Evolutionary conservation across 2,329 filamentous ascomycete species (phyloP).

Genomic region (Colletotrichum siamense): DNA sequence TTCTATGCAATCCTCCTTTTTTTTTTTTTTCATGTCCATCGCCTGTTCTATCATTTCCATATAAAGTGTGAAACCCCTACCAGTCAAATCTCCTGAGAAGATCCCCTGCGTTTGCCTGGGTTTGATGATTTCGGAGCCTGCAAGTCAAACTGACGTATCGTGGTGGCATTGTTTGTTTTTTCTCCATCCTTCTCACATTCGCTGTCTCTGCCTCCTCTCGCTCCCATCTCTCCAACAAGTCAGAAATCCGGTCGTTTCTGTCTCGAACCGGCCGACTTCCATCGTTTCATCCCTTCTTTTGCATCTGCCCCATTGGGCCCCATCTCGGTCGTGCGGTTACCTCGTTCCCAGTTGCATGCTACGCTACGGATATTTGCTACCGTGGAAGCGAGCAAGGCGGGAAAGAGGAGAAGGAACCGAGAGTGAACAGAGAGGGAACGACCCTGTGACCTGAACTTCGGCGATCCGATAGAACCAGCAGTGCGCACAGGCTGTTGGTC

Average conservation of each 20-base stretch:
- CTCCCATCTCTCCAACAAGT: not conserved
- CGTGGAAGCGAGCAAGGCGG: not conserved
- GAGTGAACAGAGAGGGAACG: not conserved
- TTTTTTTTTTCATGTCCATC: not conserved
- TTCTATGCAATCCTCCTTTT: not conserved
- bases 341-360: not conserved
- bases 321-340: constrained; percentile 1
- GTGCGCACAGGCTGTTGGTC: not conserved
- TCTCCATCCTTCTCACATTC: not conserved
- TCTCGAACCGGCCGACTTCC: not conserved
- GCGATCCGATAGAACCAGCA: not conserved
- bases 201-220: not conserved
- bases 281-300: constrained; percentile 14
- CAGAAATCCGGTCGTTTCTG: not conserved
- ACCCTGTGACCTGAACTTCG: not conserved
- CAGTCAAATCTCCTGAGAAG: not conserved
- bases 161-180: not conserved
- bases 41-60: not conserved
- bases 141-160: not conserved
- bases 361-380: not conserved
- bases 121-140: not conserved
- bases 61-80: not conserved
- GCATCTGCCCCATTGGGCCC: not conserved
- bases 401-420: not conserved
- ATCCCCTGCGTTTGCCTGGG: not conserved